Conservation (phyloP, 495 filamentous ascomycete species). For the Astrothelium subdiscretum region DNA sequence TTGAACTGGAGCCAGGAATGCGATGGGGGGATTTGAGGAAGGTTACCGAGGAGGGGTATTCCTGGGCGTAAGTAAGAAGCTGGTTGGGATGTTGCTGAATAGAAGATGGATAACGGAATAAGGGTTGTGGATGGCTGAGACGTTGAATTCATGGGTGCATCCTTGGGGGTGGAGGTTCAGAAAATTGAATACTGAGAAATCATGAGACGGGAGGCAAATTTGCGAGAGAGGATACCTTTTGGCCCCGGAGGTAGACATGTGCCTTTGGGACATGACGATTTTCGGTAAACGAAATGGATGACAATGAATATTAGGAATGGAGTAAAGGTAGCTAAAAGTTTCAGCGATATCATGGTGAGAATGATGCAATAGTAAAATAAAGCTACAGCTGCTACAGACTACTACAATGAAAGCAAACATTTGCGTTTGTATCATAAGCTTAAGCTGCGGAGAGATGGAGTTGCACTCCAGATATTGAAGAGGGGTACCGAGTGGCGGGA, state of each 20-base stretch:
- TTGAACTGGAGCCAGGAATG: slow-evolving; percentile 34
- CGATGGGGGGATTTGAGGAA: slow-evolving; percentile 22
- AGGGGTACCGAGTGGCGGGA: not conserved
- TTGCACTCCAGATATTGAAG: not conserved
- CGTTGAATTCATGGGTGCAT: too few species aligned
- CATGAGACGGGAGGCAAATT: too few species aligned
- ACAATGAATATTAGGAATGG: not conserved
- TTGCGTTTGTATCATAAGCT: not conserved
- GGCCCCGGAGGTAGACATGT: not conserved
- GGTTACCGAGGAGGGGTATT: slow-evolving; percentile 6
- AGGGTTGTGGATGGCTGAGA: too few species aligned
- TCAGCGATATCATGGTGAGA: not conserved
- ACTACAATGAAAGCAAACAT: not conserved
- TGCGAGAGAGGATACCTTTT: not conserved
- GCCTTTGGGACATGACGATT: not conserved
- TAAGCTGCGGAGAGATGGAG: not conserved
- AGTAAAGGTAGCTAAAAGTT: not conserved
- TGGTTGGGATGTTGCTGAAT: not conserved
- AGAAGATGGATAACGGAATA: too few species aligned
- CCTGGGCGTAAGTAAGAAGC: not conserved
- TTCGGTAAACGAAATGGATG: not conserved
- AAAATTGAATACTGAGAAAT: not conserved
- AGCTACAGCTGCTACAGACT: not conserved
- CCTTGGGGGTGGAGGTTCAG: too few species aligned
- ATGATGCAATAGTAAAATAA: not conserved